Conservation (phyloP, 225 moss, liverwort and hornwort species). For the Neckera pumila region DNA sequence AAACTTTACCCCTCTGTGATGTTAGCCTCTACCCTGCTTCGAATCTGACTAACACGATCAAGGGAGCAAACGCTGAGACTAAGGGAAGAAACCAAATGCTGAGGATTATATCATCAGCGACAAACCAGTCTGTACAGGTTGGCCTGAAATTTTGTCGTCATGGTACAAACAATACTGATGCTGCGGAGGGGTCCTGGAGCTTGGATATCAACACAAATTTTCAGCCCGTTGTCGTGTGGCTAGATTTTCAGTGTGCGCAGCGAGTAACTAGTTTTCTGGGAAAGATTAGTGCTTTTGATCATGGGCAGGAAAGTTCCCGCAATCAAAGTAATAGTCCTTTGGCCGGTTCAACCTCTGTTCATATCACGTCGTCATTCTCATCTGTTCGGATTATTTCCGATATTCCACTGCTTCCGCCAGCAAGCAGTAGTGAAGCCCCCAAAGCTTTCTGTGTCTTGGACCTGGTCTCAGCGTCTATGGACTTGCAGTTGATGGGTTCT, state of each 20-base stretch:
- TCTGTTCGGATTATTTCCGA: slow-evolving; percentile 55
- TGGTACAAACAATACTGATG: slow-evolving; percentile 3
- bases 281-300: slow-evolving; percentile 14
- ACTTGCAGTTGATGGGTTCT: slow-evolving; percentile 23
- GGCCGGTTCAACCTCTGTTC: slow-evolving; percentile 21
- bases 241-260: slow-evolving; percentile 67
- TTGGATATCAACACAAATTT: slow-evolving; percentile 48
- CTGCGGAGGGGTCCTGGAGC: slow-evolving; percentile 17
- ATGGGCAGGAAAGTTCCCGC: slow-evolving; percentile 3
- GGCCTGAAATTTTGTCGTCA: slow-evolving; percentile 27
- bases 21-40: slow-evolving; percentile 34
- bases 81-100: slow-evolving; percentile 47
- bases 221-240: slow-evolving; percentile 62
- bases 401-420: slow-evolving; percentile 5
- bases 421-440: neutral
- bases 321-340: slow-evolving; percentile 5
- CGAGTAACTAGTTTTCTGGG: slow-evolving; percentile 36
- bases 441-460: slow-evolving; percentile 37
- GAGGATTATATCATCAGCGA: slow-evolving; percentile 31
- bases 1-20: slow-evolving; percentile 39
- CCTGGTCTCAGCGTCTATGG: slow-evolving; percentile 29
- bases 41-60: neutral
- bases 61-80: neutral
- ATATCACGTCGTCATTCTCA: slow-evolving; percentile 45
- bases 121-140: slow-evolving; percentile 43